A percentile compares a stretch with the other conserved stretches of the same genome.
Conservation (phyloP, 2,329 filamentous ascomycete genomes). For the Trichoderma sp. region DNA sequence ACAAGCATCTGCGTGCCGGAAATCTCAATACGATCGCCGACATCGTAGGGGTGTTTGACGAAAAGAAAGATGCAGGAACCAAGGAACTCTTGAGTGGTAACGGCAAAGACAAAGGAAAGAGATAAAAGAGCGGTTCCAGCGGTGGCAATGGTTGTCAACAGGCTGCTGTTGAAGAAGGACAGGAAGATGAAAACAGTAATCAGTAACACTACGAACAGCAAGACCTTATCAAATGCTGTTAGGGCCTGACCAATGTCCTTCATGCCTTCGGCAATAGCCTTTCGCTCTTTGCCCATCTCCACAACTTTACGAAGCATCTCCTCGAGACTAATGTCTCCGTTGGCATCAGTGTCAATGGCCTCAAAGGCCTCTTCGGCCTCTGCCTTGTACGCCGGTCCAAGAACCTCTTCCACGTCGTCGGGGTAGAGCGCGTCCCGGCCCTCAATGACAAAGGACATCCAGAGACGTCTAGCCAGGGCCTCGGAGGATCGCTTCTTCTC, state of each 20-base stretch:
- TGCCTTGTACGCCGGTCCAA: constrained; percentile 70
- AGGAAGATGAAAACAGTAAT: constrained; percentile 84
- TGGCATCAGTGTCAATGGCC: constrained; percentile 80
- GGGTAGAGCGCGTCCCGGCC: constrained; percentile 75
- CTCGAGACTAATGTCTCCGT: constrained; percentile 91
- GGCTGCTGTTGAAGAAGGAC: constrained; percentile 84
- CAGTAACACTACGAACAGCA: constrained; percentile 78
- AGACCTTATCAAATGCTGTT: constrained; percentile 82
- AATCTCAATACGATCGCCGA: constrained; percentile 91
- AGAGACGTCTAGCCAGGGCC: constrained; percentile 89
- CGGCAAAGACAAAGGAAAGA: constrained; percentile 93
- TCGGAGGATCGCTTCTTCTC: constrained; percentile 83
- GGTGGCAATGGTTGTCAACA: constrained; percentile 82
- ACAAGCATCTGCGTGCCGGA: constrained; percentile 71
- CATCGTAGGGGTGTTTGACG: constrained; percentile 96
- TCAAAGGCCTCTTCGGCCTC: constrained; percentile 86
- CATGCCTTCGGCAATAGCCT: constrained; percentile 89
- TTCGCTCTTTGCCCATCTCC: constrained; percentile 81
- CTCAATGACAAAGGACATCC: constrained; percentile 97
- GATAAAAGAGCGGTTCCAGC: constrained; percentile 91
- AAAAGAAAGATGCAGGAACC: constrained; percentile 98
- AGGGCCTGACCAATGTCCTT: constrained; percentile 97
- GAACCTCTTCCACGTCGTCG: constrained; percentile 85
- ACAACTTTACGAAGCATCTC: constrained; percentile 90
- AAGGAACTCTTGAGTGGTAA: constrained; percentile 91